Evolutionary conservation across 192 early-diverging fungal species (phyloP), one percentile per base, ranked within the genome.

Genomic region (Phlyctochytrium arcticum): DNA sequence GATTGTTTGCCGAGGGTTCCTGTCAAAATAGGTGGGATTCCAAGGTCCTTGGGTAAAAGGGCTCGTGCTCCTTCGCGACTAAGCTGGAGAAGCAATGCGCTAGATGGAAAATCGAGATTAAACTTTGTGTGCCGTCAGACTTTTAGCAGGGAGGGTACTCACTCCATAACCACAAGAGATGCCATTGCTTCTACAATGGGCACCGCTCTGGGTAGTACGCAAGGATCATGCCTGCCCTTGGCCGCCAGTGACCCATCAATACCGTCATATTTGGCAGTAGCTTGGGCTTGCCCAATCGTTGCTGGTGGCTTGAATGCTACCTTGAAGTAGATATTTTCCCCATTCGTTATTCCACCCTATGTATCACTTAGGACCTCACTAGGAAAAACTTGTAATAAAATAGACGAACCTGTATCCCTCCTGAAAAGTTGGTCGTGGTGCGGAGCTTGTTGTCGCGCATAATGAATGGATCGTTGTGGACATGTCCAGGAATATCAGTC

Each of bases 161-260:
- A 74, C 83, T 99, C 96, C 91, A 99, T 98, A 30, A 99, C 75
- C 24, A 89, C 89, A 27, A 98, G 66, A 0, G 92, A 85, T 3
- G 96, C 89, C 96, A 99, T 99, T 12, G 94, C 78, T 75, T 98
- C 96, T 48, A 99, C 96, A 68, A 99, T 99, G 17, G 96, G 96
- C 31, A 92, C 91, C 7, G 96, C 96, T 21, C 96, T 78, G 15
- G 96, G 93, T 24, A 98, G 87, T 5, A 99, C 96, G 50, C 91
- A 99, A 21, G 96, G 96, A 69, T 99, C 96, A 72, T 99, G 96
- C 32, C 96, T 79, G 35, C 96, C 96, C 34, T 95, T 88, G 1
- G 96, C 91, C 3, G 87, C 89, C 57, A 99, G 79, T 9, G 84
- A 83, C 17, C 96, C 96, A 19, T 72, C 74, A 3, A 71, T 69